A percentile compares a stretch with the other conserved stretches of the same genome.
phyloP scores from a whole-genome alignment of 2,329 filamentous ascomycete genomes.

The Myriosclerotinia scirpicola region DNA sequence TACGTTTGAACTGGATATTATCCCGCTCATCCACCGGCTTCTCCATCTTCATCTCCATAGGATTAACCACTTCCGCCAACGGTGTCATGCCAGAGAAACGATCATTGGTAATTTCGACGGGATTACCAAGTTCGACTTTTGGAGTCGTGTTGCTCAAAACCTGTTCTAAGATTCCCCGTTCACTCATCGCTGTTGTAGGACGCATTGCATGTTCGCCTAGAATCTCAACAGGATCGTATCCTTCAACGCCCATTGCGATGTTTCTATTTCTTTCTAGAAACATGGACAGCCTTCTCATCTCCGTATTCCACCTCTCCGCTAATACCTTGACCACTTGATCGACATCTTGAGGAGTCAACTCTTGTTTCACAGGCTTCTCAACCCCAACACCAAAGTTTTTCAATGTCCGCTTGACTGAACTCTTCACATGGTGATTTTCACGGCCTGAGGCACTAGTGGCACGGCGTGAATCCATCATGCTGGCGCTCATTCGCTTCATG shows the following conservation, averaged over 20 bases:
- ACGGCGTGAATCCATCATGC: conserved; percentile 34
- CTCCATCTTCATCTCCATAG: conserved; percentile 15
- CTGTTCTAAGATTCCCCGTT: conserved; percentile 38
- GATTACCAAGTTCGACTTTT: conserved; percentile 35
- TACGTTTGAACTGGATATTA: conserved; percentile 15
- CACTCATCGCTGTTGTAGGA: conserved; percentile 39
- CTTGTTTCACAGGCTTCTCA: conserved; percentile 32
- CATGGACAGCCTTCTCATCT: conserved; percentile 35
- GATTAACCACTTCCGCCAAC: conserved; percentile 14
- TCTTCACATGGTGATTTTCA: conserved; percentile 32
- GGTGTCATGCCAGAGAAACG: conserved; percentile 28
- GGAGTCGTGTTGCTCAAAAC: conserved; percentile 41
- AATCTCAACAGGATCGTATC: conserved; percentile 22
- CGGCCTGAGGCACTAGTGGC: conserved; percentile 23
- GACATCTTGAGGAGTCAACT: conserved; percentile 39
- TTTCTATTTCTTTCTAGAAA: conserved; percentile 40
- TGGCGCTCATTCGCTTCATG: conserved; percentile 50
- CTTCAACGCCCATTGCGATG: conserved; percentile 35
- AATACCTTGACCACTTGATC: conserved; percentile 38
- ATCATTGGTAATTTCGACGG: conserved; percentile 34
- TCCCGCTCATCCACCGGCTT: conserved; percentile 10
- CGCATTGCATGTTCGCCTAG: conserved; percentile 35
- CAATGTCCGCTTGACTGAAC: conserved; percentile 38
- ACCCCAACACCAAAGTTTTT: conserved; percentile 34
- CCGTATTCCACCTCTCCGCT: conserved; percentile 37